These are phyloP conservation scores for Globisporangium camurandrum DNA, from an alignment of 352 stramenopile genomes.

Conservation along the genomic window DNA sequence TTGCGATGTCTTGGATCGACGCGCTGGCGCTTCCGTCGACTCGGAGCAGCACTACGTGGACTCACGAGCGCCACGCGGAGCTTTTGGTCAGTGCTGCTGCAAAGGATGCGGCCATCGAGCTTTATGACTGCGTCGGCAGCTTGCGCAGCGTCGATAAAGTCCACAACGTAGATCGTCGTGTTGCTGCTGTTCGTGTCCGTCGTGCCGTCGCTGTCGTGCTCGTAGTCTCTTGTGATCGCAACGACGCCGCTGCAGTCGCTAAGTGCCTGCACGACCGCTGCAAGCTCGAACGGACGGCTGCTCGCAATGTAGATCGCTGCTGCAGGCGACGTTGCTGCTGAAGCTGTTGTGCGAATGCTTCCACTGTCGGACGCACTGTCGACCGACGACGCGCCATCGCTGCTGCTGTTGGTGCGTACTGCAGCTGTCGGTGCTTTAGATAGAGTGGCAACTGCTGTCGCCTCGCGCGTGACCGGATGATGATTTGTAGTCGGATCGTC, in stretches of 20 bases:
- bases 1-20: constrained; percentile 27
- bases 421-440: not conserved
- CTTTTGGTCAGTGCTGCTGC: constrained; percentile 43
- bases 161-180: constrained; percentile 31
- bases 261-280: constrained; percentile 32
- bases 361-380: constrained; percentile 2
- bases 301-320: constrained; percentile 44
- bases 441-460: too few species aligned
- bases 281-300: constrained; percentile 36
- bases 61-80: constrained; percentile 22
- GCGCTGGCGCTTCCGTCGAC: constrained; percentile 62
- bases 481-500: too few species aligned
- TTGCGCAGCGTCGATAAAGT: constrained; percentile 39
- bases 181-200: constrained; percentile 29
- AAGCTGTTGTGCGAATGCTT: constrained; percentile 4
- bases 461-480: too few species aligned
- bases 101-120: constrained; percentile 46
- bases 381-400: not conserved
- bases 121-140: constrained; percentile 30
- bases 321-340: not conserved
- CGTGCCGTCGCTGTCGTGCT: too few species aligned
- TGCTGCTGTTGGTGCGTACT: constrained; percentile 1
- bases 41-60: constrained; percentile 17
- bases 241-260: constrained; percentile 44
- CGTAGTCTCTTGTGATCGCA: too few species aligned